phyloP scores from a whole-genome alignment of 164 flowering plant genomes.

The Chloranthus sessilifolius region DNA sequence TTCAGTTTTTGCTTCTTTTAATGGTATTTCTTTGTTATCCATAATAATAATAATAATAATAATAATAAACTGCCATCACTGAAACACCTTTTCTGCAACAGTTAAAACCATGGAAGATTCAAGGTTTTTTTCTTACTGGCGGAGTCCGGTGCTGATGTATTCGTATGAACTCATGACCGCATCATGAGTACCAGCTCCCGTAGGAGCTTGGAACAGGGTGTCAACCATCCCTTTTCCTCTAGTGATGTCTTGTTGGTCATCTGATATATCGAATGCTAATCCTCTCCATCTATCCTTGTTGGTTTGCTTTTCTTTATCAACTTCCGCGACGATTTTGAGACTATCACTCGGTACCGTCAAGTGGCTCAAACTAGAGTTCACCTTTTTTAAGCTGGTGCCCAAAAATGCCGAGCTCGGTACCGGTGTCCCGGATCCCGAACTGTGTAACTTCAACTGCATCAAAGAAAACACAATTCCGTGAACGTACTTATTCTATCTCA shows the following conservation, averaged over 20 bases:
- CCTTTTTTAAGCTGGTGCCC: slow-evolving; percentile 49
- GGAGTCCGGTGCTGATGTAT: slow-evolving; percentile 45
- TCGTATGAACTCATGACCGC: slow-evolving; percentile 54
- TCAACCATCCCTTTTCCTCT: slow-evolving; percentile 60
- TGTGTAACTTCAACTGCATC: slow-evolving; percentile 40
- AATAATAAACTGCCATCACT: background rate
- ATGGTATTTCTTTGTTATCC: too few species aligned
- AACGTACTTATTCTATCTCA: too few species aligned
- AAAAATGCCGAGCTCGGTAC: slow-evolving; percentile 44
- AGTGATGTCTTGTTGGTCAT: slow-evolving; percentile 62
- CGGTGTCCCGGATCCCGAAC: slow-evolving; percentile 29
- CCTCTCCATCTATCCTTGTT: slow-evolving; percentile 49
- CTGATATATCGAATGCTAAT: slow-evolving; percentile 42
- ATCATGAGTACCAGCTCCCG: slow-evolving; percentile 38
- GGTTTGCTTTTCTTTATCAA: slow-evolving; percentile 34
- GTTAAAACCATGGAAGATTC: too few species aligned
- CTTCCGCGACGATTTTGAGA: slow-evolving; percentile 30
- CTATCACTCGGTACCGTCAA: slow-evolving; percentile 12
- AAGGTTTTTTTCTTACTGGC: slow-evolving; percentile 26
- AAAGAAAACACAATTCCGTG: slow-evolving; percentile 11
- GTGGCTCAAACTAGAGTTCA: slow-evolving; percentile 20
- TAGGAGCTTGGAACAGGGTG: slow-evolving; percentile 56
- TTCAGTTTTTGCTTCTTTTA: too few species aligned
- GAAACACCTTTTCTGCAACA: too few species aligned
- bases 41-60: too few species aligned